Conservation (phyloP, 2,329 filamentous ascomycete genomes). For the Venturia nashicola region DNA sequence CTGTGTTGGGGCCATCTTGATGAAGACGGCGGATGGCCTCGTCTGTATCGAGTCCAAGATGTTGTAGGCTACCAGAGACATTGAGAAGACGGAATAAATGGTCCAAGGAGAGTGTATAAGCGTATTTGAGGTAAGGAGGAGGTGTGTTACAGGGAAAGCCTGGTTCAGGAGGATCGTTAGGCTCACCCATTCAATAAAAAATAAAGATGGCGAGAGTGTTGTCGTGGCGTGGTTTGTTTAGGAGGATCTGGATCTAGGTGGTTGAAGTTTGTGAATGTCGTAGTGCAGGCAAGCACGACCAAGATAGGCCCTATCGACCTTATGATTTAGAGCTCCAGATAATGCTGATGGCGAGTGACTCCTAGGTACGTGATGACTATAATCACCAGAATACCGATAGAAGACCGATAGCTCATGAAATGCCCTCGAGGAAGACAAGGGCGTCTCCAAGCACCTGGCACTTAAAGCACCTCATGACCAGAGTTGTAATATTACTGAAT, state of each 20-base stretch:
- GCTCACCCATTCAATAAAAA: neutral
- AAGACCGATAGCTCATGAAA: neutral
- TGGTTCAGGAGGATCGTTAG: neutral
- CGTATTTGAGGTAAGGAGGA: neutral
- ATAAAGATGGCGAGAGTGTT: neutral
- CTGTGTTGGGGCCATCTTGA: constrained; percentile 56
- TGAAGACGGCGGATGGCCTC: constrained; percentile 54
- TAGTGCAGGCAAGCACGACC: neutral
- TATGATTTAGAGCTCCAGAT: neutral
- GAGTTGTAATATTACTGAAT: neutral
- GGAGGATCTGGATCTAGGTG: neutral
- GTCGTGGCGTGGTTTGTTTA: neutral
- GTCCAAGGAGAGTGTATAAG: neutral
- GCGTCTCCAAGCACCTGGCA: neutral
- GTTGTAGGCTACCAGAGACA: neutral
- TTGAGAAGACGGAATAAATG: neutral
- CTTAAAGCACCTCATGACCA: neutral
- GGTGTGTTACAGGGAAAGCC: neutral
- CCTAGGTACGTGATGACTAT: neutral
- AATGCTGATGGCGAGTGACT: neutral
- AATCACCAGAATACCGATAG: neutral
- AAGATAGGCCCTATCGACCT: neutral
- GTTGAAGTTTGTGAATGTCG: neutral
- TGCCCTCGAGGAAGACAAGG: neutral
- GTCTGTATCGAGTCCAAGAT: constrained; percentile 47